phyloP scores from a whole-genome alignment of 495 filamentous ascomycete species.

The Sabuloglossum arenarium region DNA sequence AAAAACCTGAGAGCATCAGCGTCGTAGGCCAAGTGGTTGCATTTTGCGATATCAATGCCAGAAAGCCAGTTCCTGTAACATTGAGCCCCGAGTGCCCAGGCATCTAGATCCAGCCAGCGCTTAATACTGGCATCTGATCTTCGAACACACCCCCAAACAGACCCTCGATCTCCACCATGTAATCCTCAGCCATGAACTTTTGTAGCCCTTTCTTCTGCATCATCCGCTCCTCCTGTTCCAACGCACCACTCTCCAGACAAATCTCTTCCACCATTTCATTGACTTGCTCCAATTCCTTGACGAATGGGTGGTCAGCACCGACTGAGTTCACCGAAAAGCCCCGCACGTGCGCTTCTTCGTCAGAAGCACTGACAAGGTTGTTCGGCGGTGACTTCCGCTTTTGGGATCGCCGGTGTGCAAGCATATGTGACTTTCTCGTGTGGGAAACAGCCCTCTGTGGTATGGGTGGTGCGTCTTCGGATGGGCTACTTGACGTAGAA shows the following conservation, averaged over 20 bases:
- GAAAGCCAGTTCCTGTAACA: background rate
- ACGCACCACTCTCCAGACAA: slow-evolving; percentile 32
- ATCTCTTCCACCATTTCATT: slow-evolving; percentile 77
- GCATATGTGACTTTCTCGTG: slow-evolving; percentile 53
- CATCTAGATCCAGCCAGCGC: slow-evolving; percentile 16
- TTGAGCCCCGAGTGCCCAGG: background rate
- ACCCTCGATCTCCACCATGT: slow-evolving; percentile 58
- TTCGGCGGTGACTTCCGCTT: slow-evolving; percentile 23
- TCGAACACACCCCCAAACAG: slow-evolving; percentile 30
- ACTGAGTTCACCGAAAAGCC: slow-evolving; percentile 19
- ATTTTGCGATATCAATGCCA: background rate
- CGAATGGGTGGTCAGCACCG: slow-evolving; percentile 23
- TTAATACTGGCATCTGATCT: slow-evolving; percentile 13
- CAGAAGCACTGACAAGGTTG: slow-evolving; percentile 14
- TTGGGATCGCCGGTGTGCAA: slow-evolving; percentile 45
- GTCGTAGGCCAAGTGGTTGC: background rate
- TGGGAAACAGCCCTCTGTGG: slow-evolving; percentile 64
- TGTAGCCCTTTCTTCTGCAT: slow-evolving; percentile 42
- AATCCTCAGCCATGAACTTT: slow-evolving; percentile 65
- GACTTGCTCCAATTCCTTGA: slow-evolving; percentile 50
- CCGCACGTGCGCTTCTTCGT: slow-evolving; percentile 16
- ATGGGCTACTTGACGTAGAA: slow-evolving; percentile 7
- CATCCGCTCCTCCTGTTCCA: slow-evolving; percentile 49
- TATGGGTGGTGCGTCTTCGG: slow-evolving; percentile 37
- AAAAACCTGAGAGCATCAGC: background rate